Base-by-base conservation (phyloP, 75 land plant species). In the Isoetes taiwanensis region DNA sequence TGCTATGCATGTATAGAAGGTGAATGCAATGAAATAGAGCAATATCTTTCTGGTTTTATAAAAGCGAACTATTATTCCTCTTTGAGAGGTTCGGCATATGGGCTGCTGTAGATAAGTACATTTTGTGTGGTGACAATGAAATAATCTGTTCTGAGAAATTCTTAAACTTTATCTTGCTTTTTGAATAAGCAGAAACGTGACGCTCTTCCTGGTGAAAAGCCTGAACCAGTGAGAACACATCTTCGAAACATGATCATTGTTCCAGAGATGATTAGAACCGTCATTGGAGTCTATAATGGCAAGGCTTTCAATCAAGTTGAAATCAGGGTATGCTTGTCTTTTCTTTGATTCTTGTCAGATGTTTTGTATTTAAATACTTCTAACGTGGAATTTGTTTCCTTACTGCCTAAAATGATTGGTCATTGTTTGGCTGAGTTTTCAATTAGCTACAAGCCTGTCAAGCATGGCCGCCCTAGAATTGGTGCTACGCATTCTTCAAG, bases 181-280 rank as follows among this genome's bases (percentile, higher is more conserved):
- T 63, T 16, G 28, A 1, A 23, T 5, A 12, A 34, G n/a, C n/a
- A 46, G 50, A 46, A 46, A 46, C 50, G 50, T 46, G 50, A 46
- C 21, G 50, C 50, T 8, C 50, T 23, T 5, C 21, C 50, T 6
- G 50, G 50, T 8, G 50, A 46, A 23, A 46, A 46, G 50, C 50
- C 50, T 8, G 50, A 46, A 8, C 50, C 50, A 8, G 50, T 46
- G 50, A 5, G 50, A 16, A 46, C 50, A 8, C 50, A 46, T 46
- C 50, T 46, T n/a, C 50, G 50, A 8, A 46, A 23, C 50, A 46
- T 46, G 50, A 46, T 46, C 50, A 46, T 46, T n/a, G 50, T 46
- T n/a, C n/a, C 50, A 16, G 50, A 46, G 16, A 46, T 46, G 50
- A 46, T 46, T 46, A 23, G 50, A 16, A 46, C 21, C 50, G 23